Conservation (phyloP, 805 yeast species). For the Diddensiella transvaalensis region DNA sequence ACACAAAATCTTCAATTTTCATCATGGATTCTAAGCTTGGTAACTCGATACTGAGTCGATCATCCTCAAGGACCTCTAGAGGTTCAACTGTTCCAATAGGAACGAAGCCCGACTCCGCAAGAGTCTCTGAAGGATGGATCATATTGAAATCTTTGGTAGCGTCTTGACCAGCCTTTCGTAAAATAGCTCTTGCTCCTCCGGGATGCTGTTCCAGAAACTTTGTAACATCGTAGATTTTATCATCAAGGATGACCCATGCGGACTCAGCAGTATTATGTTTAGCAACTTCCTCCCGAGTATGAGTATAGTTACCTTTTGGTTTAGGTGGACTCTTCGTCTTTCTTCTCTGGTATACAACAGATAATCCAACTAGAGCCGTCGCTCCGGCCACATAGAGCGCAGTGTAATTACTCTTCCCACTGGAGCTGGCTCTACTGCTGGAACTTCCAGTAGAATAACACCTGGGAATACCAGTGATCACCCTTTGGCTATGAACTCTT, state of each 20-base stretch:
- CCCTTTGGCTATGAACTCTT: too few relatives aligned
- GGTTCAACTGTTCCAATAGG: slow-evolving; percentile 18
- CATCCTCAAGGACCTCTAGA: slow-evolving; percentile 5
- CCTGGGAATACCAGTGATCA: too few relatives aligned
- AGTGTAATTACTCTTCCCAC: background rate
- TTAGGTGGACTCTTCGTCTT: background rate
- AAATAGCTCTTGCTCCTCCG: slow-evolving; percentile 47
- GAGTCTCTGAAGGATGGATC: slow-evolving; percentile 27
- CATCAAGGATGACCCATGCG: slow-evolving; percentile 30
- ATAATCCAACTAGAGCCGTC: slow-evolving; percentile 2
- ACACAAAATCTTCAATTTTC: slow-evolving; percentile 21
- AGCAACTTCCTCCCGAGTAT: slow-evolving; percentile 22
- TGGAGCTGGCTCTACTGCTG: background rate
- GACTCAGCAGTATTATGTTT: slow-evolving; percentile 25
- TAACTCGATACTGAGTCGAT: slow-evolving; percentile 7
- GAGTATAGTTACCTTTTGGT: background rate
- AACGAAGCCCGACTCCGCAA: slow-evolving; percentile 20
- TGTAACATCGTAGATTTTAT: slow-evolving; percentile 38
- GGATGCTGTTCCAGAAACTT: slow-evolving; percentile 36
- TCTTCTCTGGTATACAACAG: background rate
- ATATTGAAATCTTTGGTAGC: slow-evolving; percentile 38
- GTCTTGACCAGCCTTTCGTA: slow-evolving; percentile 49
- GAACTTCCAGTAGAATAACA: background rate
- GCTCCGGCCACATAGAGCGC: slow-evolving; percentile 7
- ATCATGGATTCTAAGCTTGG: slow-evolving; percentile 22